Base-by-base conservation (phyloP, 768 basidiomycete genomes). In the Tulasnella sp. region DNA sequence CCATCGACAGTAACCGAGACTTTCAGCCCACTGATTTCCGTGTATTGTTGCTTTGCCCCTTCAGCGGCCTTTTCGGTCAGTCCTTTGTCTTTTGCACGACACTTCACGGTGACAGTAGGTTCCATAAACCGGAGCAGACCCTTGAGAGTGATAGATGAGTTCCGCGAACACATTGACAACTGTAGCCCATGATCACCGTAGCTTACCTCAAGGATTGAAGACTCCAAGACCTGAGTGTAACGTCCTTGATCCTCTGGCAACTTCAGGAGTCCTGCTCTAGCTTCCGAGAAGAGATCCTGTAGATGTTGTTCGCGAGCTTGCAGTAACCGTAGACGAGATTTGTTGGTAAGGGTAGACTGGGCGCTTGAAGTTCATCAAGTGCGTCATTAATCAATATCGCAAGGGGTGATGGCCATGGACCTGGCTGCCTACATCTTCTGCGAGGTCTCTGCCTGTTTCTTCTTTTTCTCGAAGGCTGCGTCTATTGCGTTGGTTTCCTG, bases 401-500 rank as follows among this genome's bases (percentile, higher is more conserved):
- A n/a, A n/a, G n/a, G n/a, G n/a, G n/a, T n/a, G 66, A 69, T 41
- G 12, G 35, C 32, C 29, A 40, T 29, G 35, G 36, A 39, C 16
- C 82, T 47, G 5, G n/a, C n/a, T 41, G 36, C 89, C 73, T 77
- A 96, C 96, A 99, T 98, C 85, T 97, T 98, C 85, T 95, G 94
- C 41, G 94, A 87, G 19, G 94, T 89, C 79, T 98, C 94, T 14
- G 88, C 90, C 72, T 91, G 91, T 81, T 99, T 99, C 78, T 87
- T 87, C 83, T 94, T 98, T 88, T 97, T 96, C 81, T 98, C 96
- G 78, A 89, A 94, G 75, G 90, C 89, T 7, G 91, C 89, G 78
- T 99, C 97, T 78, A 99, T 97, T 16, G 94, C 89, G 75, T 92
- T 89, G 74, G 94, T 90, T 80, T 99, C 96, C 80, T 95, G 93